Evolutionary conservation across 202 grass and related monocot species (phyloP), one percentile per base, ranked within the genome.

Genomic region (Brachypodium distachyon): DNA sequence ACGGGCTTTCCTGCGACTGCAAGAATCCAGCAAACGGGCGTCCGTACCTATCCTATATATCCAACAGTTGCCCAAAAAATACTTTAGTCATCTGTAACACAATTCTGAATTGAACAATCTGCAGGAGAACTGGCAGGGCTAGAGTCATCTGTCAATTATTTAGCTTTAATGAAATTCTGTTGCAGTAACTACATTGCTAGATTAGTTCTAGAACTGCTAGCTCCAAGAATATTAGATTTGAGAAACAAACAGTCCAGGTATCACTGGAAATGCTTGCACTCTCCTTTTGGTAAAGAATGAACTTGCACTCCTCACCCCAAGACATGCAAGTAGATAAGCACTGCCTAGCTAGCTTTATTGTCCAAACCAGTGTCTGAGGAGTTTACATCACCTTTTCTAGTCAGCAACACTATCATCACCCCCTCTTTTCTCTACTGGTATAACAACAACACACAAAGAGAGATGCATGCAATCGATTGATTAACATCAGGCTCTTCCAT

Each of bases 261-360:
- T 56, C 14, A 63, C 12, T 63, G 14, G 40, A 67, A 29, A 28
- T 57, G 12, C 60, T 79, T 68, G 66, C 80, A 44, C 19, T 53
- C 60, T 73, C 43, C 12, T 68, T 87, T 79, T 54, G 33, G 74
- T 16, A 46, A 87, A 79, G 74, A 79, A 61, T 60, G 85, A 61
- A 44, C 27, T 79, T 74, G 34, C 74, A 79, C 80, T 83, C 80
- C 66, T 87, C 61, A 73, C 52, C 80, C 43, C 60, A 74, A 36
- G 17, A 53, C 37, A n/a, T n/a, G n/a, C n/a, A 74, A 79, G 38
- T 31, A 56, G 53, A 70, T 68, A 61, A 62, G 12, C 27, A n/a
- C n/a, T n/a, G n/a, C 34, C 34, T 83, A 23, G 17, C 37, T 67
- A 75, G 34, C 75, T 79, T 25, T 25, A 31, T 50, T 67, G 14